Percentiles rank a stretch among this genome's conserved stretches.
Evolutionary conservation across 176 grass and related monocot genomes (phyloP).

Genomic region (Neostapfia colusana): DNA sequence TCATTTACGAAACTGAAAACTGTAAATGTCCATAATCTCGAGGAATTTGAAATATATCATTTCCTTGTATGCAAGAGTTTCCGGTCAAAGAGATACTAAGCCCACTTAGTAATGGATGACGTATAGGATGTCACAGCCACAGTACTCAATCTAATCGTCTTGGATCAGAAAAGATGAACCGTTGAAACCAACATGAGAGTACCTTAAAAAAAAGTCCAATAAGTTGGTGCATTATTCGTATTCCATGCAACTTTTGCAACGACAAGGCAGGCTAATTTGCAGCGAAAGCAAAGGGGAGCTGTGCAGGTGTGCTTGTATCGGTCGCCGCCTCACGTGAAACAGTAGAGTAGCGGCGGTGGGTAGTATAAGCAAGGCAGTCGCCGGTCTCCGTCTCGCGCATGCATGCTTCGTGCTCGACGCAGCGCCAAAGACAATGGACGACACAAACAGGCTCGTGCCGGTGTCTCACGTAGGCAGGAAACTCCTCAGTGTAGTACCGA

Average conservation of each 20-base stretch:
- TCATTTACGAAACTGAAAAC: too few relatives aligned
- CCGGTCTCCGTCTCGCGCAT: neutral
- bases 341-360: neutral
- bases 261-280: constrained; percentile 10
- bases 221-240: neutral
- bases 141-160: neutral
- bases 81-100: neutral
- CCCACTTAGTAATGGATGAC: neutral
- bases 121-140: neutral
- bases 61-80: neutral
- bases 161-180: neutral
- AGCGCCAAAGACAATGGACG: neutral
- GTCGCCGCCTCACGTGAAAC: neutral
- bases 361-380: neutral
- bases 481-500: neutral
- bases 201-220: neutral
- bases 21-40: too few relatives aligned
- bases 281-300: neutral
- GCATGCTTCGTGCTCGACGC: neutral
- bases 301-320: neutral
- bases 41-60: neutral
- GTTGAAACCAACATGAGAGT: neutral
- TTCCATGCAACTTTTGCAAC: constrained; percentile 21
- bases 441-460: neutral
- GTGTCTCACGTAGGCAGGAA: neutral